Base-by-base conservation (phyloP, 2,329 filamentous ascomycete genomes). In the Chrysoporthe puriensis region DNA sequence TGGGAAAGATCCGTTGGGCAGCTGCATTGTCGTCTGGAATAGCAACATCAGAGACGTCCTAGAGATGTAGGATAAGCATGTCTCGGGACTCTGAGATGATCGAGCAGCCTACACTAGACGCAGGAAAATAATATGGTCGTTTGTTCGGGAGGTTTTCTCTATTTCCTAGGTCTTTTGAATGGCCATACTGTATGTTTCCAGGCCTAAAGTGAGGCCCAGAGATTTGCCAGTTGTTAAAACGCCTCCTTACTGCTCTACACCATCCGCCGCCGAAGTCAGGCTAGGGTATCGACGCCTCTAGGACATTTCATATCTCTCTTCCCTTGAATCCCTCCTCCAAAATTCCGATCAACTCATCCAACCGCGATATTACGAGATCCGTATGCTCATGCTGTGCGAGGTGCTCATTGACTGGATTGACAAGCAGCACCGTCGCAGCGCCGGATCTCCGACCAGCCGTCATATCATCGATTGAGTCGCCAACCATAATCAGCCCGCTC, bases 401-500 rank as follows among this genome's bases (percentile, higher is more conserved):
- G 71, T 90, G 84, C 66, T 78, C 78, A 76, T 97, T 97, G n/a
- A 86, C 89, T n/a, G 92, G 88, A 74, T 96, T 96, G 18, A 91
- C 85, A 57, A 99, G 82, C 76, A 98, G 76, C n/a, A 98, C 94
- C 0, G 96, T 98, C 44, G 93, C 91, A 1, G 94, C 93, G 0
- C 95, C 95, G 0, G 95, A 95, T 63, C 84, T 84, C 69, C 90
- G 86, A 0, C 96, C 95, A 0, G 95, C 93, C 8, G 90, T 92
- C 88, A 98, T 96, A 76, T 99, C 96, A 77, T 98, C 96, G 66
- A 97, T 88, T 18, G 90, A 94, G 76, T 95, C 92, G 4, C 92
- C 92, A 32, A 90, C 88, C 88, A 90, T 90, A 72, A 89, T 86
- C 54, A 88, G 73, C 6, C 76, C 78, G 54, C 79, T 83, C 2